A percentile compares a stretch with the other conserved stretches of the same genome.
Conservation (phyloP, 257 asterid genomes). For the Solanum clarkiae region DNA sequence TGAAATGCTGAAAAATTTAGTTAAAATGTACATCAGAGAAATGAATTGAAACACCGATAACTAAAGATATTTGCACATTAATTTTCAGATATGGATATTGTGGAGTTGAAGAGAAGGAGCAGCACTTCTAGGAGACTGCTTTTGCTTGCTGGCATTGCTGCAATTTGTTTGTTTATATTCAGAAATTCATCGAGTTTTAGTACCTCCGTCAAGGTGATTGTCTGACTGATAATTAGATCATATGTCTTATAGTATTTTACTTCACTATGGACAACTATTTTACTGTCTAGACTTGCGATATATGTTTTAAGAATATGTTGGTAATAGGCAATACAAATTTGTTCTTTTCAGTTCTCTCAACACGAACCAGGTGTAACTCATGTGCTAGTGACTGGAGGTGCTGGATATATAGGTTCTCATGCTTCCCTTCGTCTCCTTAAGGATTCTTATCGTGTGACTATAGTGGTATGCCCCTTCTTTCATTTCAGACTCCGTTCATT, state of each 20-base stretch:
- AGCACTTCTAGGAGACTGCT: conserved; percentile 34
- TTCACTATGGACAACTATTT: neutral
- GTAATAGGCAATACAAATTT: neutral
- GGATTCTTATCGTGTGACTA: conserved; percentile 72
- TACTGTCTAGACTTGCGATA: neutral
- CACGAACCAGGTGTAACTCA: conserved; percentile 75
- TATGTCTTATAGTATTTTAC: neutral
- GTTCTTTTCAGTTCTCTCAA: conserved; percentile 40
- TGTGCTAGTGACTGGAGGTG: conserved; percentile 88
- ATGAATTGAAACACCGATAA: neutral
- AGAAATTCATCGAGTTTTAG: conserved; percentile 21
- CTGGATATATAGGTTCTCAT: conserved; percentile 89
- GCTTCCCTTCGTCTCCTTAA: conserved; percentile 69
- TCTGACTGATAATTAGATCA: neutral
- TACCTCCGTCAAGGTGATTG: conserved; percentile 40
- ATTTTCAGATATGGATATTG: conserved; percentile 52
- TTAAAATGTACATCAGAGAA: neutral
- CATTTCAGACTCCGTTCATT: neutral
- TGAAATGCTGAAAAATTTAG: neutral
- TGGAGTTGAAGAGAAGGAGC: conserved; percentile 39
- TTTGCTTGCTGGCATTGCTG: conserved; percentile 44
- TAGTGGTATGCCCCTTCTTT: conserved; percentile 39
- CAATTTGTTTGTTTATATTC: conserved; percentile 28
- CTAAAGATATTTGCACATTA: neutral
- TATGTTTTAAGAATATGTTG: neutral